Percentiles rank a stretch among this genome's conserved stretches.
Evolutionary conservation across 805 yeast species (phyloP).

Genomic region (Cyberlindnera euphorbiae): DNA sequence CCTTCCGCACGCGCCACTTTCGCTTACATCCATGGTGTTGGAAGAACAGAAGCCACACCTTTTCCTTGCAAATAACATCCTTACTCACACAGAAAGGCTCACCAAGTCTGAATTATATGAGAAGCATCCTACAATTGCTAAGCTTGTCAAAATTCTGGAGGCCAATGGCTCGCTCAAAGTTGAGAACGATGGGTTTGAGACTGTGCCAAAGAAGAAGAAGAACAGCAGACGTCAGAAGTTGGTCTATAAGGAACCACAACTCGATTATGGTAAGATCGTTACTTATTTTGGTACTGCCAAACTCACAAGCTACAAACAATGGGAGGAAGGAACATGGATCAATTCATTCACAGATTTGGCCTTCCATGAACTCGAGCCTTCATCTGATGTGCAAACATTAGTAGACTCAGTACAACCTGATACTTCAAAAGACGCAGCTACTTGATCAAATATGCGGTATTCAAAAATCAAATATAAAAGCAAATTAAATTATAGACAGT

Average conservation of each 20-base stretch:
- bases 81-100: constrained; percentile 50
- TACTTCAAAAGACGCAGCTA: no score
- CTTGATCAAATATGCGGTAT: no score
- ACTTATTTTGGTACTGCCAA: constrained; percentile 30
- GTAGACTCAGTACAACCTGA: no score
- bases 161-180: neutral
- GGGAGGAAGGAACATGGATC: constrained; percentile 38
- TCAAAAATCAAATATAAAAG: constrained; percentile 1
- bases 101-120: constrained; percentile 37
- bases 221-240: constrained; percentile 24
- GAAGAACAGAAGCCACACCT: constrained; percentile 30
- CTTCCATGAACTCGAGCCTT: constrained; percentile 28
- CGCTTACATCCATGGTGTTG: constrained; percentile 41
- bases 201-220: constrained; percentile 18
- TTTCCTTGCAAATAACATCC: constrained; percentile 47
- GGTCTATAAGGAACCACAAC: constrained; percentile 25
- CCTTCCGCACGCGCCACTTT: constrained; percentile 73
- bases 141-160: constrained; percentile 26
- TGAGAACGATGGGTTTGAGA: constrained; percentile 18
- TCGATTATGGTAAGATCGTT: constrained; percentile 29
- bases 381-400: no score
- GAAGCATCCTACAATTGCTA: constrained; percentile 41
- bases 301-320: constrained; percentile 22
- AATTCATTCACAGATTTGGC: constrained; percentile 52
- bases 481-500: constrained; percentile 11